These are phyloP conservation scores for Wakefieldia striispora DNA, from an alignment of 768 basidiomycete species.

Conservation along the genomic window DNA sequence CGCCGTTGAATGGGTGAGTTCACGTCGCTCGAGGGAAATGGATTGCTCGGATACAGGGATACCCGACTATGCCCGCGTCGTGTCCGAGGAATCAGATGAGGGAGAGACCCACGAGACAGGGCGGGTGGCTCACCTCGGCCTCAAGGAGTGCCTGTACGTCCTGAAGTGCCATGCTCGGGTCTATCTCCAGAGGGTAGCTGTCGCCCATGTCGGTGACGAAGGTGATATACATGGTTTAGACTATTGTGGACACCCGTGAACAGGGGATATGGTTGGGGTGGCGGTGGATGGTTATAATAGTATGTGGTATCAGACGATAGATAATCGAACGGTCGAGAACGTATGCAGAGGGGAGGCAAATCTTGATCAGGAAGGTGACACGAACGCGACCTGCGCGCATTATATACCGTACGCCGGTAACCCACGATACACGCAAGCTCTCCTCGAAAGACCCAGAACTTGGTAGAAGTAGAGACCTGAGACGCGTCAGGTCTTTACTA, in stretches of 20 bases:
- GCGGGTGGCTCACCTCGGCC: conserved; percentile 71
- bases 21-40: conserved; percentile 64
- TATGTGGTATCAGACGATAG: not conserved
- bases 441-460: conserved; percentile 22
- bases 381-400: not conserved
- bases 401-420: no score
- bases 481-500: conserved; percentile 15
- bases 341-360: not conserved
- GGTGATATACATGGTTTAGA: conserved; percentile 59
- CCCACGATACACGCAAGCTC: conserved; percentile 22
- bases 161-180: conserved; percentile 87
- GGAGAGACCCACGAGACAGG: not conserved
- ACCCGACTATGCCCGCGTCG: conserved; percentile 52
- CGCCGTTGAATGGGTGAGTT: conserved; percentile 61
- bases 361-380: conserved; percentile 27
- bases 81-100: not conserved
- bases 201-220: conserved; percentile 69
- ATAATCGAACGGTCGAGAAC: conserved; percentile 1
- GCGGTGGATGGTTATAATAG: not conserved
- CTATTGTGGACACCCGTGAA: not conserved
- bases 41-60: conserved; percentile 72
- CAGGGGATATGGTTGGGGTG: no score
- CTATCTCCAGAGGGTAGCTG: conserved; percentile 74
- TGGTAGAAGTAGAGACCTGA: conserved; percentile 10
- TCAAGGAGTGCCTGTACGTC: conserved; percentile 93